Evolutionary conservation across 225 moss, liverwort and hornwort species (phyloP), one percentile per base, ranked within the genome.

Genomic region (Physcomitrium patens): DNA sequence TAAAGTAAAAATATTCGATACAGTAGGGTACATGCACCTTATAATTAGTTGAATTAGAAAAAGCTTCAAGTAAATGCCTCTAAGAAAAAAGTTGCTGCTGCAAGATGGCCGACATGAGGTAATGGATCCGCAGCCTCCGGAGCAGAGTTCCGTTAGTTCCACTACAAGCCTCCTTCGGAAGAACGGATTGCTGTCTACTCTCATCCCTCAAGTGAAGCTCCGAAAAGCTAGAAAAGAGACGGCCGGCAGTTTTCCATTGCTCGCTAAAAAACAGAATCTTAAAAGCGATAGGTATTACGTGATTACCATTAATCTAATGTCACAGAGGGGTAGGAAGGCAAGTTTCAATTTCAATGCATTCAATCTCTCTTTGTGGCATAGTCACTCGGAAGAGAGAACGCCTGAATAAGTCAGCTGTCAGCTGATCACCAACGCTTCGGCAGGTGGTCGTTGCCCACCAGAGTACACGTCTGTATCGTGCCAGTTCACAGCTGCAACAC

Each of bases 291-390:
- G 31, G 31, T 37, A 4, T 7, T 37, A 7, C 31, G 45, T 15
- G 63, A 69, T 27, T 27, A 53, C 12, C 65, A 13, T 66, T 37
- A 37, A 60, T 45, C 28, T 60, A 62, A 70, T 84, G 80, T 84
- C 84, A 80, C 84, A 65, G 56, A 77, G 73, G 56, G 57, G 74
- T 77, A 80, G 84, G 74, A 67, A 77, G 80, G 80, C 84, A 77
- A 65, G 66, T 27, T 44, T 13, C 66, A 19, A 66, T 27, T 66
- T 56, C 65, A 57, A 15, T 57, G 66, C 57, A 66, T 28, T 58
- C 67, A 31, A 67, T 53, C 11, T 73, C 52, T 65, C 52, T 55
- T 45, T 45, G 54, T 45, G 27, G 59, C 47, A 59, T 27, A 17
- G 17, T 17, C 71, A 60, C 7, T 27, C 61, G 60, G 49, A 28